Evolutionary conservation across 345 rosid species (phyloP), one percentile per base, ranked within the genome.

Genomic region (Brassica rapa): DNA sequence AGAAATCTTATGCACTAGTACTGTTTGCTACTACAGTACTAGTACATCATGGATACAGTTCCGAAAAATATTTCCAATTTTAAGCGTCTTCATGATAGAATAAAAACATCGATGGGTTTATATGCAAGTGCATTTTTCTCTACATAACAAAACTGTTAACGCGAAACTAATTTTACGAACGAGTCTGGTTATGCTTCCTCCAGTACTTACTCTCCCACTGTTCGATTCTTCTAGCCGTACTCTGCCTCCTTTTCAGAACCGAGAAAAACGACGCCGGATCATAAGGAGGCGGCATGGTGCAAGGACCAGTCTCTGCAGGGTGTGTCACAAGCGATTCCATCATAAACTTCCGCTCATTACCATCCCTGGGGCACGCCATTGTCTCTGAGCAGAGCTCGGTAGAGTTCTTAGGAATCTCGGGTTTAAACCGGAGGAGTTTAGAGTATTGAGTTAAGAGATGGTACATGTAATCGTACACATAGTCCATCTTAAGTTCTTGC

Each of bases 381-480:
- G 70, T 7, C 83, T 90, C 97, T 23, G 87, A 68, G 71, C 95
- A 90, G 8, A 86, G 56, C 71, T 87, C 86, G 0, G 77, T 69
- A 0, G 91, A 86, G 15, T 83, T 74, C 65, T 32, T 30, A 10
- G 95, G 88, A 32, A 88, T 41, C 25, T 68, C 71, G 0, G 97
- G 95, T 82, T 86, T 85, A 77, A 79, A 90, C 51, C 80, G 87
- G 85, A 92, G 75, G 37, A 90, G 92, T 85, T 87, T 90, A 2
- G 93, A 85, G 41, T 90, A 92, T 81, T 88, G 87, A 2, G 25
- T 88, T 74, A 90, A 71, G 27, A 90, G 92, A 92, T 90, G 97
- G 76, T 71, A 87, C 93, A 92, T 89, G 86, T 92, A 92, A 61
- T 92, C 93, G 41, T 92, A 90, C 25, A 90, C 93, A 16, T 76